Conservation (phyloP, 257 asterid genomes). For the Prunella vulgaris region DNA sequence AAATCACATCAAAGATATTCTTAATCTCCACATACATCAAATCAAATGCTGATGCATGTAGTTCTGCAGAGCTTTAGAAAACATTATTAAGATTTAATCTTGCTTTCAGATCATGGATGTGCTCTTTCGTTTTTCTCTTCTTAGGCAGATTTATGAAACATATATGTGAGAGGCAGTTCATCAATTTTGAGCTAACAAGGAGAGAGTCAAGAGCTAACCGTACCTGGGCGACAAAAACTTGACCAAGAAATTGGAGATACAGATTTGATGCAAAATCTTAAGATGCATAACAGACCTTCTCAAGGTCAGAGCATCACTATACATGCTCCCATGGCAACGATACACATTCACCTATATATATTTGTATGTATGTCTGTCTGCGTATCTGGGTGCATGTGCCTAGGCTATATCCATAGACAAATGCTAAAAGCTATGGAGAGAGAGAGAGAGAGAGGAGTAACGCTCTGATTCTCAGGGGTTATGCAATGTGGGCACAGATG, state of each 20-base stretch:
- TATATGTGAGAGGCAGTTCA: no score
- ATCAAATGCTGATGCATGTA: background rate
- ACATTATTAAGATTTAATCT: background rate
- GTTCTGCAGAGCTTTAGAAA: background rate
- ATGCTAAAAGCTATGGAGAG: background rate
- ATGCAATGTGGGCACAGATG: constrained; percentile 23
- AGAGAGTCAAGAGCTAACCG: constrained; percentile 14
- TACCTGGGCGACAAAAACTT: constrained; percentile 22
- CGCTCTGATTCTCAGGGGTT: constrained; percentile 21
- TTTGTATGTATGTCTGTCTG: background rate
- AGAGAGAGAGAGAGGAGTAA: constrained; percentile 12
- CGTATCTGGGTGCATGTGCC: background rate
- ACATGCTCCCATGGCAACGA: no score
- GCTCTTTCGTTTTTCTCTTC: background rate
- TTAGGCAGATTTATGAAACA: background rate
- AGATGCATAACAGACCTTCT: constrained; percentile 16
- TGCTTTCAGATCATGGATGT: background rate
- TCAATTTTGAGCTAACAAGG: background rate
- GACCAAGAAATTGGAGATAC: background rate
- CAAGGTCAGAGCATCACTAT: background rate
- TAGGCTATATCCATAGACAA: background rate
- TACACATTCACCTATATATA: background rate
- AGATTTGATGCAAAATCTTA: no score
- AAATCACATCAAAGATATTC: background rate
- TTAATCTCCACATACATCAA: background rate